These are phyloP conservation scores for Phalaenopsis aphrodite DNA, from an alignment of 106 monocot genomes.

Conservation along the genomic window DNA sequence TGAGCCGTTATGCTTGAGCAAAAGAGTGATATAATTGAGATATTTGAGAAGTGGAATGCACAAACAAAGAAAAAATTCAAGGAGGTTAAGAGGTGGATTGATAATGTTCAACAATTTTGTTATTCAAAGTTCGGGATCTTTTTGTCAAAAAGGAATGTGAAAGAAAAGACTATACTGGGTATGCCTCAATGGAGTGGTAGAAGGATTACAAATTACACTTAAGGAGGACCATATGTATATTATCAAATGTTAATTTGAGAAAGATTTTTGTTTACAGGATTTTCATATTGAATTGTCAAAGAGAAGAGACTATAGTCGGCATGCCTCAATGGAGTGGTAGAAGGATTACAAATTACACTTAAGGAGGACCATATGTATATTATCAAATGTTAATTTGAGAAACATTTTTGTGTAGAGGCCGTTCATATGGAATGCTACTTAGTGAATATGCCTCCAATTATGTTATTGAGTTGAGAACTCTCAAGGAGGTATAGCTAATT, in stretches of 20 bases:
- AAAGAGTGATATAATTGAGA: not conserved
- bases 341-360: not conserved
- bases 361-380: not conserved
- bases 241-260: not conserved
- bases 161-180: not conserved
- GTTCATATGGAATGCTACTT: not conserved
- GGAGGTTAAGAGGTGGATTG: not conserved
- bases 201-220: not conserved
- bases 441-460: not conserved
- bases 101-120: not conserved
- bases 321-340: not conserved
- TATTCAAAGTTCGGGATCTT: not conserved
- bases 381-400: not conserved
- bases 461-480: not conserved
- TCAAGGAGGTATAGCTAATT: not conserved
- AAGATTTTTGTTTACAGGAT: not conserved
- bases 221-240: not conserved
- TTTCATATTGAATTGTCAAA: not conserved
- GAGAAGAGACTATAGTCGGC: too few species aligned
- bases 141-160: not conserved
- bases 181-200: not conserved
- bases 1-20: not conserved
- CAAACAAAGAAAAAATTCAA: not conserved
- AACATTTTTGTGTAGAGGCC: not conserved
- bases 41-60: not conserved